These are phyloP conservation scores for Penicillium thymicola DNA, from an alignment of 2,329 filamentous ascomycete genomes.

Conservation along the genomic window DNA sequence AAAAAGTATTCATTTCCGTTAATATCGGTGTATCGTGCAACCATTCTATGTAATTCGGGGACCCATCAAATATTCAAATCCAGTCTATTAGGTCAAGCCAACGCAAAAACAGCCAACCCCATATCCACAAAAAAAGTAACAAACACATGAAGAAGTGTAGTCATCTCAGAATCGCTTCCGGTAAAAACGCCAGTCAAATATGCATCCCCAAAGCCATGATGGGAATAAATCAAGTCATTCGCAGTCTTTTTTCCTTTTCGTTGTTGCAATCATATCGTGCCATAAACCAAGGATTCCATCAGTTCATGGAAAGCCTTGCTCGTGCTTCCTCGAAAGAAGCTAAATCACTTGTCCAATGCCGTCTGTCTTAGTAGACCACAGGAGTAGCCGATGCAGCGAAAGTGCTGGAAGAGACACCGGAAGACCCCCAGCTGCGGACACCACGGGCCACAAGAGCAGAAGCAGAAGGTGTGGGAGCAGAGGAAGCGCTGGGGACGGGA, in stretches of 20 bases:
- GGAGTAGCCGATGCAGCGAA: slow-evolving; percentile 8
- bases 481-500: not conserved
- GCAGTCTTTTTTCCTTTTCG: not conserved
- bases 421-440: not conserved
- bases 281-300: slow-evolving; percentile 4
- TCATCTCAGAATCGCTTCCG: not conserved
- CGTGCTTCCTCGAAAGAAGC: not conserved
- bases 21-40: slow-evolving; percentile 4
- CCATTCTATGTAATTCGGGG: slow-evolving; percentile 11
- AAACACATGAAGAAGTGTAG: slow-evolving; percentile 9
- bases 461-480: not conserved
- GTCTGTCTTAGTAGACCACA: slow-evolving; percentile 14
- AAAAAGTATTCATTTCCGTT: not conserved
- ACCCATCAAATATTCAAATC: slow-evolving; percentile 7
- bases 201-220: not conserved
- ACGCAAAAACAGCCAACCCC: slow-evolving; percentile 5
- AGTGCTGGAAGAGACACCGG: slow-evolving; percentile 13
- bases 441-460: slow-evolving; percentile 8
- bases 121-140: slow-evolving; percentile 10
- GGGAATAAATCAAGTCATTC: slow-evolving; percentile 4
- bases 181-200: slow-evolving; percentile 7
- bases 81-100: slow-evolving; percentile 17
- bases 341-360: not conserved
- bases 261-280: slow-evolving; percentile 11
- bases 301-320: slow-evolving; percentile 5